Conservation (phyloP, 139 green algal genomes). For the Ettlia oleoabundans region DNA sequence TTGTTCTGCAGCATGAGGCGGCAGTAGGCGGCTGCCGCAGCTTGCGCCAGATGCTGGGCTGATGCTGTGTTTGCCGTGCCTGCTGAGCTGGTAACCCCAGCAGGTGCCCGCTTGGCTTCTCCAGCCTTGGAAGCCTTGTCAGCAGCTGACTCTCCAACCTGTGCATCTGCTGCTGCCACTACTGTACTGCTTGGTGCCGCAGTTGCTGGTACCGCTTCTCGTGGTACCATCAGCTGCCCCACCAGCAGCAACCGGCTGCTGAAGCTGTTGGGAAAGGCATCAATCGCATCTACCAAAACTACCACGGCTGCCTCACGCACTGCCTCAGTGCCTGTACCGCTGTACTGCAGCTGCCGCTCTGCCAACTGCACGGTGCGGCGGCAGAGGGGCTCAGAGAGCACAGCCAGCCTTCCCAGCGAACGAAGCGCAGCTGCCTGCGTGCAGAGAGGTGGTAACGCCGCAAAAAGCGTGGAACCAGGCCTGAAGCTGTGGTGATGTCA, state of each 20-base stretch:
- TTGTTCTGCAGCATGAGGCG: slow-evolving; percentile 33
- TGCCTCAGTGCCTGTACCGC: no score
- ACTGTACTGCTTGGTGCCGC: background rate
- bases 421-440: slow-evolving; percentile 25
- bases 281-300: background rate
- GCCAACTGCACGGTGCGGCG: background rate
- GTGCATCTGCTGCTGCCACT: background rate
- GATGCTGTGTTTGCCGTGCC: background rate
- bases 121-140: background rate
- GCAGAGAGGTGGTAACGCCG: no score
- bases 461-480: no score
- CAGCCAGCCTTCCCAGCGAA: slow-evolving; percentile 16
- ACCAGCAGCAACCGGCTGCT: background rate
- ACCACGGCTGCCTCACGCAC: slow-evolving; percentile 10
- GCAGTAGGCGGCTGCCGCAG: slow-evolving; percentile 9
- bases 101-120: background rate
- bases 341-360: background rate
- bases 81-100: background rate
- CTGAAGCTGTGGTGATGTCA: no score
- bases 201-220: no score
- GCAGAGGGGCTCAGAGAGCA: slow-evolving; percentile 33
- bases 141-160: background rate
- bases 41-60: background rate
- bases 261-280: slow-evolving; percentile 17
- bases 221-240: slow-evolving; percentile 15